Conservation (phyloP, 73 alveolate genomes). For the Paramecium biaurelia region DNA sequence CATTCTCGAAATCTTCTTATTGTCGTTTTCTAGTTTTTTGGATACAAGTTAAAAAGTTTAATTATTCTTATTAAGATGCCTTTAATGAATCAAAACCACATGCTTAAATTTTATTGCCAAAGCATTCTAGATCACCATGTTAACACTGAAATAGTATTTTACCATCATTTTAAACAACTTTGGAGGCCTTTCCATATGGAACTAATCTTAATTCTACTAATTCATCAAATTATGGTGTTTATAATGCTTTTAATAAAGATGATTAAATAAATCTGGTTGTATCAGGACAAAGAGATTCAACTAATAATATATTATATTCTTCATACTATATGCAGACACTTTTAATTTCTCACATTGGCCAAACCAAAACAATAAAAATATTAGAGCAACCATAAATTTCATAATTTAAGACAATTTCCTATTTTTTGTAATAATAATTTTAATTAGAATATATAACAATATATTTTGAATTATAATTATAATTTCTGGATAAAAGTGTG, state of each 20-base stretch:
- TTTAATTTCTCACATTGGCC: neutral
- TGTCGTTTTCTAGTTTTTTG: neutral
- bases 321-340: neutral
- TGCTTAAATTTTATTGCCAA: slow-evolving; percentile 18
- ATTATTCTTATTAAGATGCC: neutral
- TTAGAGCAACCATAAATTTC: neutral
- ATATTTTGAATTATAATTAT: too few species aligned
- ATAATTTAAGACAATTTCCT: neutral
- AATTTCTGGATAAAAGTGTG: neutral
- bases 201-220: neutral
- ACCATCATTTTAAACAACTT: neutral
- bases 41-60: neutral
- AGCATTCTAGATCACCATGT: slow-evolving; percentile 34
- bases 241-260: neutral
- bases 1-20: neutral
- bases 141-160: neutral
- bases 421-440: neutral
- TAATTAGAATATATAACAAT: too few species aligned
- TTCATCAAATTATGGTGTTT: neutral
- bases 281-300: slow-evolving; percentile 38
- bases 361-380: neutral
- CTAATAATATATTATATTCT: neutral
- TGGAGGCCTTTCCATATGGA: slow-evolving; percentile 3
- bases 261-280: slow-evolving; percentile 1
- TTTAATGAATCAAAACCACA: slow-evolving; percentile 6